These are phyloP conservation scores for Hibiscus mutabilis DNA, from an alignment of 345 rosid species.

Conservation along the genomic window DNA sequence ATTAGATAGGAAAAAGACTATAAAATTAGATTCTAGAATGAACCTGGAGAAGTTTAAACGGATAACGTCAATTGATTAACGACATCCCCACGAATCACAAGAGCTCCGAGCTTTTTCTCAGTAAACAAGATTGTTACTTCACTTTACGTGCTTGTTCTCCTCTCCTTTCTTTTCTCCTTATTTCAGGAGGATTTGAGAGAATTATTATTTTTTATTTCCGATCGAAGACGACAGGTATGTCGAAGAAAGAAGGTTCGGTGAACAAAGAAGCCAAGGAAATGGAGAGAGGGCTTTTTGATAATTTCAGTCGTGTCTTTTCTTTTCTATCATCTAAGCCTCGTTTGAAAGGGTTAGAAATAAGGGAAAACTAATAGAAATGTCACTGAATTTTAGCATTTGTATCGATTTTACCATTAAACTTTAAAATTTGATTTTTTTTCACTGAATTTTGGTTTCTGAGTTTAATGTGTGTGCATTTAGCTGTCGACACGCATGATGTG, in stretches of 20 bases:
- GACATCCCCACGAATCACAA: background rate
- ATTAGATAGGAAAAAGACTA: background rate
- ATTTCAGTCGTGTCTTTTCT: background rate
- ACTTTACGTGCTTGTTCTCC: background rate
- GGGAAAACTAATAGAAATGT: too few species aligned
- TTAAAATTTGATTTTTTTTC: too few species aligned
- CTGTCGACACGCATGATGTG: too few species aligned
- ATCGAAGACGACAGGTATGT: constrained; percentile 4
- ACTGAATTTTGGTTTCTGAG: too few species aligned
- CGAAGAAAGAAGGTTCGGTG: background rate
- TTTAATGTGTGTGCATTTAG: too few species aligned
- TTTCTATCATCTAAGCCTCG: background rate
- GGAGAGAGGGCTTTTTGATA: background rate
- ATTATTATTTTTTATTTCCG: background rate
- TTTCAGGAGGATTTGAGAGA: background rate
- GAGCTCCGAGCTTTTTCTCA: background rate
- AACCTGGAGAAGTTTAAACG: constrained; percentile 8
- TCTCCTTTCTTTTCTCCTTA: too few species aligned
- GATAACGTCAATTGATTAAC: background rate
- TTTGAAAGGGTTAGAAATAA: background rate
- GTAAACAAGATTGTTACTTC: background rate
- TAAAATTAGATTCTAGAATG: background rate
- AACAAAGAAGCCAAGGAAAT: background rate
- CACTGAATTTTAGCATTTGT: too few species aligned
- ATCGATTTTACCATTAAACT: too few species aligned